Conservation (phyloP, 495 filamentous ascomycete species). For the Penicillium lagena region DNA sequence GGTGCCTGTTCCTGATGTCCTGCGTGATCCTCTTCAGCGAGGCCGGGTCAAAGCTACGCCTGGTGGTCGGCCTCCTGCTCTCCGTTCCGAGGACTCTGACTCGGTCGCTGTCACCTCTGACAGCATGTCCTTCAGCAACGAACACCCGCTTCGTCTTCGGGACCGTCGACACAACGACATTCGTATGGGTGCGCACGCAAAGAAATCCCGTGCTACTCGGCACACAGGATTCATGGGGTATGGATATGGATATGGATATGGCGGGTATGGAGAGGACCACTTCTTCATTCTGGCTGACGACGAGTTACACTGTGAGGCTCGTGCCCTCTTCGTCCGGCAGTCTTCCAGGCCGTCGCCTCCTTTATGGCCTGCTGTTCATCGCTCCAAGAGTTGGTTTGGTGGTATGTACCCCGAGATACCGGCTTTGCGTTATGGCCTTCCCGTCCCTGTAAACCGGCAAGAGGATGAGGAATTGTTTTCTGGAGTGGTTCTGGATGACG, state of each 20-base stretch:
- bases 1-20: neutral
- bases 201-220: too few species aligned
- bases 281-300: neutral
- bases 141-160: neutral
- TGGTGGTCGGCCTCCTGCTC: neutral
- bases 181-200: neutral
- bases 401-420: conserved; percentile 1
- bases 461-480: neutral
- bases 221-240: neutral
- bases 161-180: neutral
- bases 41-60: neutral
- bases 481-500: conserved; percentile 3
- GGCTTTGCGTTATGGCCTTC: neutral
- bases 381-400: neutral
- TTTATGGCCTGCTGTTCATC: neutral
- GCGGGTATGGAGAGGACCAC: neutral
- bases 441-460: neutral
- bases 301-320: neutral
- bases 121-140: conserved; percentile 1
- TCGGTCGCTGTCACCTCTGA: conserved; percentile 6
- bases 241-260: conserved; percentile 1
- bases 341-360: neutral
- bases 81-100: conserved; percentile 4
- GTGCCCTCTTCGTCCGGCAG: neutral
- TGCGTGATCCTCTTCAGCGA: neutral